Conservation (phyloP, 225 moss, liverwort and hornwort species). For the Sphagnum tenellum region DNA sequence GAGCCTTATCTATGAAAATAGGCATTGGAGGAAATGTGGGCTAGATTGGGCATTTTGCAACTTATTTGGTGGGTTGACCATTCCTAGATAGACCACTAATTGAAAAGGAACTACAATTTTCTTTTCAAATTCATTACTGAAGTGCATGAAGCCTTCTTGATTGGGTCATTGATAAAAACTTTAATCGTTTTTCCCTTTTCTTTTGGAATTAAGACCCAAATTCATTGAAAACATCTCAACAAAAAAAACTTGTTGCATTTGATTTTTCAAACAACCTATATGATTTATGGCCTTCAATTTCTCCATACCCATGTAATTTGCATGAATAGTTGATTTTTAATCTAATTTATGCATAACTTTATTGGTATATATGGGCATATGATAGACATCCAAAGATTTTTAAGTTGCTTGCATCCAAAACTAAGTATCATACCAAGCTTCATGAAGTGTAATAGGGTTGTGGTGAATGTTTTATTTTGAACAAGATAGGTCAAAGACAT, state of each 20-base stretch:
- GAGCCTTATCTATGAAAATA: too few species aligned
- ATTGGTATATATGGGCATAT: not conserved
- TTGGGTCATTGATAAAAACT: not conserved
- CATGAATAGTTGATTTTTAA: not conserved
- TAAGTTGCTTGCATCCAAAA: too few species aligned
- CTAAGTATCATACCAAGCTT: too few species aligned
- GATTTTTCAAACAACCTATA: not conserved
- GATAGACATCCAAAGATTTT: too few species aligned
- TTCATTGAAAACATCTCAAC: conserved; percentile 2
- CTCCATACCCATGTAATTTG: not conserved
- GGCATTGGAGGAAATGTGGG: too few species aligned
- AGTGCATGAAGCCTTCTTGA: not conserved
- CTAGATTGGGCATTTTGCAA: too few species aligned
- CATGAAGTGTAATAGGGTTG: too few species aligned
- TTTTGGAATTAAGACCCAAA: not conserved
- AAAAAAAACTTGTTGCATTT: not conserved
- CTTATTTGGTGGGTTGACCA: too few species aligned
- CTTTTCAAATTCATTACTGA: not conserved
- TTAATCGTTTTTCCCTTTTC: not conserved
- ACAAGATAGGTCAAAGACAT: too few species aligned
- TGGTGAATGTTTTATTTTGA: too few species aligned
- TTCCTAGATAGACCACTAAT: not conserved
- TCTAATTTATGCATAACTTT: not conserved
- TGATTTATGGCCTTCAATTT: not conserved
- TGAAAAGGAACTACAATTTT: not conserved